Evolutionary conservation across 2,329 filamentous ascomycete species (phyloP), one percentile per base, ranked within the genome.

Genomic region (Cladosporium sp.): DNA sequence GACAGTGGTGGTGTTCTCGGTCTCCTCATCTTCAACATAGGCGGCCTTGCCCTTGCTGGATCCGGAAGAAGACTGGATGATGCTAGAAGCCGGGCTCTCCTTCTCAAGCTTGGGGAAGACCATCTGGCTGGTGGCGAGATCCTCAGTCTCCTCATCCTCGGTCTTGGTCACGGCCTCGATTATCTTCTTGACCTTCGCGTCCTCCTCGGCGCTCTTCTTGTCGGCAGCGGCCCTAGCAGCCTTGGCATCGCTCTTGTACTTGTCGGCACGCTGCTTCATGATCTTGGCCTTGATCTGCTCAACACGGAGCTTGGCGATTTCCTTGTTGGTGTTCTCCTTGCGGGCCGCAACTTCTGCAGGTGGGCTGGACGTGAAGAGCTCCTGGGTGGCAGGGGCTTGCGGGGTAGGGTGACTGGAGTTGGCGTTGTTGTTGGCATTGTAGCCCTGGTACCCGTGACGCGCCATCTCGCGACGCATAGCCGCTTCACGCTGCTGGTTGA

Each of bases 31-130:
- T 69, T 87, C 82, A 26, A 85, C 82, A 57, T 84, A 80, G 26
- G 81, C 80, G n/a, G 81, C 77, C 72, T 88, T 86, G 26, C 83
- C 80, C 72, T 61, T 78, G 67, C 75, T 73, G 66, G 65, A 65
- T 21, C 61, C 31, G 23, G 61, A 63, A 35, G 61, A 63, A 1
- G 73, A 69, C 75, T 91, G 83, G 72, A 96, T 88, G n/a, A 91
- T 86, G 80, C 92, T 96, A 23, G 89, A 85, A 55, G 87, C 84
- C 2, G 93, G 92, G 11, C 93, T 96, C 80, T 98, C 95, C 81
- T 96, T 97, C 72, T 97, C 93, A 46, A 98, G 86, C 78, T 91
- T 96, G 67, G 95, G 95, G 86, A 98, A 98, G 76, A 98, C 93
- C 93, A 98, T 97, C 73, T 89, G 88, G 79, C 89, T 91, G 55